Evolutionary conservation across 306 rosid species (phyloP).

Genomic region (Castanospermum australe): DNA sequence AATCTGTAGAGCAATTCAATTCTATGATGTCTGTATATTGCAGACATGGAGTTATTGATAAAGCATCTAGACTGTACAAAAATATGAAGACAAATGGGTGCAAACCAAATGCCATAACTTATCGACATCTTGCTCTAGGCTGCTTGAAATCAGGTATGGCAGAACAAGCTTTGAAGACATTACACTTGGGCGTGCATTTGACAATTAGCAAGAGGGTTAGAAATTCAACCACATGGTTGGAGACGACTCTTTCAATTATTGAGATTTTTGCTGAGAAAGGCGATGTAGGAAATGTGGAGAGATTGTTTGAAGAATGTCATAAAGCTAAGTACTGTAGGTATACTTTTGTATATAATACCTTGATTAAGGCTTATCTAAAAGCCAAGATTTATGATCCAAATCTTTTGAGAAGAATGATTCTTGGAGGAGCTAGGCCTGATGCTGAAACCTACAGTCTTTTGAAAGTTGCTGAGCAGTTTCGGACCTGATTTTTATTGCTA

Average conservation of each 20-base stretch:
- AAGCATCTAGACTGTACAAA: slow-evolving; percentile 58
- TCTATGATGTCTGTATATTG: slow-evolving; percentile 72
- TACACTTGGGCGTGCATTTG: slow-evolving; percentile 55
- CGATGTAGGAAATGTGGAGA: slow-evolving; percentile 70
- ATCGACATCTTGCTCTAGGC: slow-evolving; percentile 72
- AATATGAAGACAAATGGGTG: slow-evolving; percentile 58
- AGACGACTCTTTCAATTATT: slow-evolving; percentile 72
- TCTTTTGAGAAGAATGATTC: slow-evolving; percentile 81
- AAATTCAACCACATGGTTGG: slow-evolving; percentile 87
- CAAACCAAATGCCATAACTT: slow-evolving; percentile 87
- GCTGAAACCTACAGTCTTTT: slow-evolving; percentile 86
- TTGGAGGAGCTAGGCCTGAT: slow-evolving; percentile 91
- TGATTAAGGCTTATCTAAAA: slow-evolving; percentile 86
- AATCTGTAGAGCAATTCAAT: slow-evolving; percentile 73
- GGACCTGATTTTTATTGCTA: slow-evolving; percentile 29
- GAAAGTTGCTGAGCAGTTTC: slow-evolving; percentile 83
- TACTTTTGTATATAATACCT: slow-evolving; percentile 79
- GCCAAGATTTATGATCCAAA: slow-evolving; percentile 79
- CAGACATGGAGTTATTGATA: slow-evolving; percentile 66
- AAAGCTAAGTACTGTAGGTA: slow-evolving; percentile 72
- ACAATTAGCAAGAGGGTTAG: slow-evolving; percentile 49
- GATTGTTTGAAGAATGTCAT: slow-evolving; percentile 65
- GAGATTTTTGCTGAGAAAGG: slow-evolving; percentile 75
- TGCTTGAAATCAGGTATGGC: slow-evolving; percentile 75
- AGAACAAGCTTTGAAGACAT: slow-evolving; percentile 72